Conservation (phyloP, 2,329 filamentous ascomycete species). For the Dothistroma pini region DNA sequence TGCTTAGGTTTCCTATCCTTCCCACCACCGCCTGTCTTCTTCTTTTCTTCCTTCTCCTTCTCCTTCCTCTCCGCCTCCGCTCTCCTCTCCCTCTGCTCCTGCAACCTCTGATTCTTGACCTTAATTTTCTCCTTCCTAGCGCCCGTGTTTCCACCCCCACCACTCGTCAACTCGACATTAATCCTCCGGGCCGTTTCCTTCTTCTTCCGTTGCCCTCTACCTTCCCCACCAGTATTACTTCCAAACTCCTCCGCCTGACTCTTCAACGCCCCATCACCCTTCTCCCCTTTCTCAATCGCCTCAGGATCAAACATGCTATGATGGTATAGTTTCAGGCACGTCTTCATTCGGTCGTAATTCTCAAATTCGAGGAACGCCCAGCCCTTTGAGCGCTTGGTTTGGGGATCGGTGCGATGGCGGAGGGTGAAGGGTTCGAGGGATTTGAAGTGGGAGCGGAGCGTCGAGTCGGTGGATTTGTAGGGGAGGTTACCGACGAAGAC, state of each 20-base stretch:
- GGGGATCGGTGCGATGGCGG: conserved; percentile 68
- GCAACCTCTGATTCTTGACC: conserved; percentile 80
- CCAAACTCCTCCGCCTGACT: conserved; percentile 10
- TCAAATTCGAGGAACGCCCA: conserved; percentile 89
- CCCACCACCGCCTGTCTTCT: conserved; percentile 27
- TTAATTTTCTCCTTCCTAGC: conserved; percentile 71
- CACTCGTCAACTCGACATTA: conserved; percentile 87
- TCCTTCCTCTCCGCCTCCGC: conserved; percentile 48
- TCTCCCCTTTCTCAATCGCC: conserved; percentile 18
- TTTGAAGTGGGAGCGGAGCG: conserved; percentile 72
- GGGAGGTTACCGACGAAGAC: conserved; percentile 88
- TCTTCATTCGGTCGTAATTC: conserved; percentile 84
- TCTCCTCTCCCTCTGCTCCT: conserved; percentile 60
- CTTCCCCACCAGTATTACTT: conserved; percentile 18
- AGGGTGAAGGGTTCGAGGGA: conserved; percentile 67
- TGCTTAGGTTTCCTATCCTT: conserved; percentile 40
- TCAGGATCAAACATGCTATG: conserved; percentile 67
- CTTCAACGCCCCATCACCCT: conserved; percentile 13
- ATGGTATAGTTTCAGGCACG: conserved; percentile 85
- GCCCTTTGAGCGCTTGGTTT: conserved; percentile 64
- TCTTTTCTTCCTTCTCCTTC: conserved; percentile 41
- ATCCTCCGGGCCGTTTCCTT: conserved; percentile 66
- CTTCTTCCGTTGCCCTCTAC: conserved; percentile 19
- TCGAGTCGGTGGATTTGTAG: conserved; percentile 69
- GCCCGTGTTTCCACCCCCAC: conserved; percentile 74